These are phyloP conservation scores for Pseudogymnoascus sp. DNA, from an alignment of 2,329 filamentous ascomycete species.

Conservation along the genomic window DNA sequence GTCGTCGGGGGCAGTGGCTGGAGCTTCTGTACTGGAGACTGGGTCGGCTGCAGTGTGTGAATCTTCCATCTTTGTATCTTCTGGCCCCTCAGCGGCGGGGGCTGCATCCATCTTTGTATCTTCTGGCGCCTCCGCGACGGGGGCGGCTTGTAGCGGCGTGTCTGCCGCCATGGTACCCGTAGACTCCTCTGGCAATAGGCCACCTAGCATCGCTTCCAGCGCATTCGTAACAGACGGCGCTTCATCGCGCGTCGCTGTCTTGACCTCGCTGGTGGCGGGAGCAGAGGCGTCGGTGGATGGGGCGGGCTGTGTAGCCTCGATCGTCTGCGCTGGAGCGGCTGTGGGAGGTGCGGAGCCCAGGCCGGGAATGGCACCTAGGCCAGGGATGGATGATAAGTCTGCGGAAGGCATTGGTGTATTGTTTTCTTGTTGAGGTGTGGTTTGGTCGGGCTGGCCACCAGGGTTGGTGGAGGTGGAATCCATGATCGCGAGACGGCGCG, in stretches of 20 bases:
- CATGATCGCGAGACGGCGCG: neutral
- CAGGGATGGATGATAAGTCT: neutral
- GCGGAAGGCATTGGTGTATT: neutral
- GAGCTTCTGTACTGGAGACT: no score
- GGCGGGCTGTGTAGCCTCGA: neutral
- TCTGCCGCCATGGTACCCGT: neutral
- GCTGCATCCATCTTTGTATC: conserved; percentile 1
- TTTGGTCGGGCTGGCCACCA: neutral
- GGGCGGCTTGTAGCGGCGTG: neutral
- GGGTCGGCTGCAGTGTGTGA: neutral
- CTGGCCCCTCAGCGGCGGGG: neutral
- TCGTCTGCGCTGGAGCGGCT: neutral
- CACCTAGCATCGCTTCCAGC: conserved; percentile 8
- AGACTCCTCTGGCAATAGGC: neutral
- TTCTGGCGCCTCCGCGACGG: neutral
- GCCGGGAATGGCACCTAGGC: neutral
- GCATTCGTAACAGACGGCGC: conserved; percentile 4
- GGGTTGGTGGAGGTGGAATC: neutral
- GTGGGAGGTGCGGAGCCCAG: neutral
- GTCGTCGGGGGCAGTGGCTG: neutral
- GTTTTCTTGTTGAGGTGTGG: neutral
- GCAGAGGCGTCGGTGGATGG: neutral
- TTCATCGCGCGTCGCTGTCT: neutral
- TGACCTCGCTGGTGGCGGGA: neutral
- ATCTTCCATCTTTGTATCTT: conserved; percentile 4